phyloP scores from a whole-genome alignment of 2,329 filamentous ascomycete species.

The Pseudogymnoascus sp. region DNA sequence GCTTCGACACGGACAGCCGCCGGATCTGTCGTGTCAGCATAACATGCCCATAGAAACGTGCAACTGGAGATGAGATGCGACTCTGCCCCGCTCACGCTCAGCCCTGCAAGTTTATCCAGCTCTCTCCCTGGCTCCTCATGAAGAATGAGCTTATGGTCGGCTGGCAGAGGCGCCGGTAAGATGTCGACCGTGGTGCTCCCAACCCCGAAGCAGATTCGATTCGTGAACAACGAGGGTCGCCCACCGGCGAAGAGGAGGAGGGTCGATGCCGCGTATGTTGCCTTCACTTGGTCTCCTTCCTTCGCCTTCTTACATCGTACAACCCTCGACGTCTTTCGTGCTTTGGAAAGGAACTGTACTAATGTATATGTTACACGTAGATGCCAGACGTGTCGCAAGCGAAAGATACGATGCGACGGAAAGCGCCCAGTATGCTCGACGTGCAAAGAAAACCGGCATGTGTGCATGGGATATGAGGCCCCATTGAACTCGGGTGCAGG shows the following conservation, averaged over 20 bases:
- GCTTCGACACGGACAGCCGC: constrained; percentile 3
- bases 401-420: constrained; percentile 68
- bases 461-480: constrained; percentile 57
- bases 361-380: constrained; percentile 30
- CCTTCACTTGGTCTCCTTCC: constrained; percentile 15
- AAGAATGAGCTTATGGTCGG: constrained; percentile 9
- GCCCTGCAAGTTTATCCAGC: background rate
- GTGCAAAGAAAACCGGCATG: constrained; percentile 61
- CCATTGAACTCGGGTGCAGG: constrained; percentile 23
- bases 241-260: constrained; percentile 70
- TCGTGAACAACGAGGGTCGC: constrained; percentile 74
- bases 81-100: constrained; percentile 4
- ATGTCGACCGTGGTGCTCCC: constrained; percentile 14
- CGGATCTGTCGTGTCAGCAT: constrained; percentile 3
- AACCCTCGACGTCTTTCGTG: constrained; percentile 1
- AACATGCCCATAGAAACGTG: constrained; percentile 1
- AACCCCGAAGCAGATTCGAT: constrained; percentile 57
- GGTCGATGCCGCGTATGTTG: constrained; percentile 66
- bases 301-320: constrained; percentile 10
- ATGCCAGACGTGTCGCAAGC: constrained; percentile 64
- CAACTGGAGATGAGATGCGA: constrained; percentile 8
- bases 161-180: constrained; percentile 6
- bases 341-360: background rate
- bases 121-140: background rate
- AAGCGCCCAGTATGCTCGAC: constrained; percentile 65